Evolutionary conservation across 306 rosid genomes (phyloP).

Genomic region (Acacia crassicarpa): DNA sequence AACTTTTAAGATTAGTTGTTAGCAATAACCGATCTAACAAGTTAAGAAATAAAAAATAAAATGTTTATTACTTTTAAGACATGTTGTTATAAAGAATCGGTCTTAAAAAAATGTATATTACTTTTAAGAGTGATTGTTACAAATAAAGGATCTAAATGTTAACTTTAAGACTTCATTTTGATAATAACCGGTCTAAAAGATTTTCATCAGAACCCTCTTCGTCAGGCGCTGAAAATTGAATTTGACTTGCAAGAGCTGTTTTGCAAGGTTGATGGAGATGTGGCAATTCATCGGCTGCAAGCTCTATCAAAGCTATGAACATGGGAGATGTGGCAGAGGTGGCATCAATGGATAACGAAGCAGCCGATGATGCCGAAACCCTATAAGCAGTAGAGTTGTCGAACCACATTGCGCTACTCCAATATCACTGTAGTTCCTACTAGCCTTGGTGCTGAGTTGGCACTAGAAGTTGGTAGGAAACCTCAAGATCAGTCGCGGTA

Average conservation of each 20-base stretch:
- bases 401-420: slow-evolving; percentile 98
- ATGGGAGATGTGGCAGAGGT: slow-evolving; percentile 45
- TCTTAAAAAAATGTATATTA: too few species aligned
- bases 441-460: slow-evolving; percentile 87
- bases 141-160: too few species aligned
- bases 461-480: slow-evolving; percentile 93
- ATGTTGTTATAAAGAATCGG: too few species aligned
- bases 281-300: slow-evolving; percentile 56
- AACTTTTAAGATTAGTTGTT: too few species aligned
- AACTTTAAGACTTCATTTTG: too few species aligned
- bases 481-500: slow-evolving; percentile 43
- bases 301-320: slow-evolving; percentile 37
- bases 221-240: not conserved
- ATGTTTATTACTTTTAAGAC: too few species aligned
- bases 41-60: too few species aligned
- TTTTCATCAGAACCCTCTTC: too few species aligned
- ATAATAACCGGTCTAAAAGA: too few species aligned
- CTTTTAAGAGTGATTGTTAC: too few species aligned
- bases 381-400: slow-evolving; percentile 39
- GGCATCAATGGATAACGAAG: slow-evolving; percentile 44
- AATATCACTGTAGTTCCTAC: slow-evolving; percentile 91
- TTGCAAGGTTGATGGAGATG: slow-evolving; percentile 86
- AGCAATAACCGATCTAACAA: too few species aligned
- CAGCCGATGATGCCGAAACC: slow-evolving; percentile 40
- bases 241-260: slow-evolving; percentile 72